Base-by-base conservation (phyloP, 306 rosid genomes). In the Leucaena leucocephala region DNA sequence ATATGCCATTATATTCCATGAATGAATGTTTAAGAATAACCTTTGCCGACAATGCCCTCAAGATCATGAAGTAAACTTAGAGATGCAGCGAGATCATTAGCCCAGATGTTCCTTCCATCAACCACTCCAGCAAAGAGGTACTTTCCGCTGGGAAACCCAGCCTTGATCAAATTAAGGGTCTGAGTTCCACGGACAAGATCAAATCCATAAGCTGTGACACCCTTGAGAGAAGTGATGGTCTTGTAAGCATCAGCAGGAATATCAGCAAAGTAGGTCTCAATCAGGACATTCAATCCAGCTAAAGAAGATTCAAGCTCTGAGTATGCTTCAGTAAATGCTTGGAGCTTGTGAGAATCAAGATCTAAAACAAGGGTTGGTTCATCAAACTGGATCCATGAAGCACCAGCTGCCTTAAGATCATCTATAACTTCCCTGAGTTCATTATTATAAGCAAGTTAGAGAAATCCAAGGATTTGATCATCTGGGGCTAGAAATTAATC, bases 31-130 rank as follows among this genome's bases (percentile, higher is more conserved):
- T 68, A 74, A 71, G 38, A 54, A 40, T 75, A 73, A 91, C 98
- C 98, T 89, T 91, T 91, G 58, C 98, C 98, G 7, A 89, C 97
- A 78, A 88, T 70, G 75, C 88, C 83, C 84, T 84, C 92, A 36
- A 93, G 85, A 54, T 82, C 68, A 6, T 83, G 13, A 70, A 93
- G 82, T 76, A 84, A 80, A 27, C 61, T 54, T 39, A 93, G 84
- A 74, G 97, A 91, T 74, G 91, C 77, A 39, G 87, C 83, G 35
- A 89, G 93, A 72, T 91, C 91, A 69, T 89, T 93, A 71, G 98
- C 98, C 98, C 98, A 93, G 72, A 93, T 93, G 88, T 91, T 93
- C 81, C 97, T 91, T 81, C 97, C 97, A 87, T 93, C 97, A 74
- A 93, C 97, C 21, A 93, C 84, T 62, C 97, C 97, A 72, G 96